Evolutionary conservation across 1,139 yeast species (phyloP).

Genomic region (Suhomyces panamericanus): DNA sequence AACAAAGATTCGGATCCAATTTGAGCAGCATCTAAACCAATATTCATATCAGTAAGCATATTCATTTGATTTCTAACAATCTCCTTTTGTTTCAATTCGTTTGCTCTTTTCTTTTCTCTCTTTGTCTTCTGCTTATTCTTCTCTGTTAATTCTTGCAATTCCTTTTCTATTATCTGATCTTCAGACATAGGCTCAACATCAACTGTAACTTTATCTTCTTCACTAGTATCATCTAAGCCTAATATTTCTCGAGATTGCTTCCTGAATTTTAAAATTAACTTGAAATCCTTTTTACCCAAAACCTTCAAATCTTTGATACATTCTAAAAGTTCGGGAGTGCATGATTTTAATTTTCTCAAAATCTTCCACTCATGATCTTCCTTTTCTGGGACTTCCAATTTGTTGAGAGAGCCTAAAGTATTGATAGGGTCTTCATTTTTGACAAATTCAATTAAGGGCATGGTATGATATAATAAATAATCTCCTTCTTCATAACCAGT

Average conservation of each 20-base stretch:
- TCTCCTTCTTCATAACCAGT: constrained; percentile 98
- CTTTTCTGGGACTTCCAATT: constrained; percentile 51
- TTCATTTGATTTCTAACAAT: constrained; percentile 92
- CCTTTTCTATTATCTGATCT: constrained; percentile 87
- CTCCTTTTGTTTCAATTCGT: constrained; percentile 86
- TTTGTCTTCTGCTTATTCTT: constrained; percentile 68
- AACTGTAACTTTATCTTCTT: constrained; percentile 47
- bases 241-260: constrained; percentile 78
- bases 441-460: constrained; percentile 78
- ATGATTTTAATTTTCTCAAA: constrained; percentile 68
- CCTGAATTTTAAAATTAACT: constrained; percentile 82
- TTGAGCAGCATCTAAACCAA: constrained; percentile 92
- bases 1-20: constrained; percentile 79
- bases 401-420: constrained; percentile 70
- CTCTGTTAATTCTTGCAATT: constrained; percentile 69
- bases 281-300: constrained; percentile 90
- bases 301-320: constrained; percentile 91
- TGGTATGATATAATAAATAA: constrained; percentile 69
- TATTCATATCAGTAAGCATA: constrained; percentile 89
- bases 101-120: constrained; percentile 78
- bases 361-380: constrained; percentile 73
- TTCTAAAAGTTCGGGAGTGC: constrained; percentile 74
- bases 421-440: constrained; percentile 81
- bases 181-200: constrained; percentile 77
- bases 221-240: constrained; percentile 61